Evolutionary conservation across 2,329 filamentous ascomycete genomes (phyloP), one percentile per base, ranked within the genome.

Genomic region (Teratosphaeria pseudoeucalypti): DNA sequence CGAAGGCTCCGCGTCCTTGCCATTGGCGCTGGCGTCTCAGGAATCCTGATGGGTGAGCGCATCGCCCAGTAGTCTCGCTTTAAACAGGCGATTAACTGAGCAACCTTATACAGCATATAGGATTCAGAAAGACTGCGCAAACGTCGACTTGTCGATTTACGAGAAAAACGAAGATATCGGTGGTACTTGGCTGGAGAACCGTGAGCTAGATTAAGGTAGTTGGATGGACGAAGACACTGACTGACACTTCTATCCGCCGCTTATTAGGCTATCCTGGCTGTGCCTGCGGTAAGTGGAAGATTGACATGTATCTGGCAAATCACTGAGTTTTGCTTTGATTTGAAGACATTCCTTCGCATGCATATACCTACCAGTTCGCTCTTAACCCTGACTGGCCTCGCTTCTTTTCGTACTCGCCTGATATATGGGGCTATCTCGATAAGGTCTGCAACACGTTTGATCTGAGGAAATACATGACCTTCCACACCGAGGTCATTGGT

Each of bases 401-500:
- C 16, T 62, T 62, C 71, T 79, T 77, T 65, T 76, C 75, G 9
- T 75, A 76, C 63, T 73, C 75, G 1, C 71, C 73, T 1, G 78
- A 80, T 57, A 79, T 80, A 58, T 76, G 75, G 67, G 72, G 74
- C 53, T 81, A 81, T 61, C 72, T 81, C 0, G 67, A 76, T 58
- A 78, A 77, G 62, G 76, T 82, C 16, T 78, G 76, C 63, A 71
- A 79, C 4, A 74, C 73, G 0, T 81, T 79, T 59, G 77, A 75
- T 52, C 70, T 82, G 3, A 72, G 76, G 52, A 80, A 81, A 61
- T 80, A 79, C 67, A 81, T 82, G 77, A 77, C 68, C 2, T 81
- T 82, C 70, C 76, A 78, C 58, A 78, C 76, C 9, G 73, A 79
- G 62, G 74, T 81, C 12, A 68, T 74, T 0, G 75, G 76, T 3